Conservation (phyloP, 2,329 filamentous ascomycete species). For the Hypoxylon sp. region DNA sequence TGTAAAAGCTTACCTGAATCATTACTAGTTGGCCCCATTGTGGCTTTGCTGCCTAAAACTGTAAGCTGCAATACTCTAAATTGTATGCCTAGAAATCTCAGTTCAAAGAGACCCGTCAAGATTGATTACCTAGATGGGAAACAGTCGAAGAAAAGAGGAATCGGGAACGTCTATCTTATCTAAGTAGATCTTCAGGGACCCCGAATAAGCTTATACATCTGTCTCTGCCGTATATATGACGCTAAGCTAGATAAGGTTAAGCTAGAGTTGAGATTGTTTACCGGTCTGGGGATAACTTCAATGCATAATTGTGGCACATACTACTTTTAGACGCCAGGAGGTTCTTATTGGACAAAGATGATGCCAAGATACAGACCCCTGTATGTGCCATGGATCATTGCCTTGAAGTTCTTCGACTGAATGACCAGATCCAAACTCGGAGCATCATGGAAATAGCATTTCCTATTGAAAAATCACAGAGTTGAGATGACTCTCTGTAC, state of each 20-base stretch:
- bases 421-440: not conserved
- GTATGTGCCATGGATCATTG: not conserved
- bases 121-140: slow-evolving; percentile 27
- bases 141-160: slow-evolving; percentile 8
- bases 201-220: slow-evolving; percentile 3
- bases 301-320: slow-evolving; percentile 1
- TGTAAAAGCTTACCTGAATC: slow-evolving; percentile 18
- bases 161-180: slow-evolving; percentile 7
- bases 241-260: slow-evolving; percentile 10
- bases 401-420: not conserved
- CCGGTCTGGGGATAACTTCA: slow-evolving; percentile 30
- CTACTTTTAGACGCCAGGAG: slow-evolving; percentile 3
- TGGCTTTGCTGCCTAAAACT: not conserved
- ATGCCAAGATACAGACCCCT: not conserved
- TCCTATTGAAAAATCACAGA: not conserved
- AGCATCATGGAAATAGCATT: not conserved
- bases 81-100: slow-evolving; percentile 11
- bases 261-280: slow-evolving; percentile 30
- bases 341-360: slow-evolving; percentile 16
- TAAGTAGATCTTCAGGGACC: not conserved
- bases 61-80: not conserved
- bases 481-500: not conserved
- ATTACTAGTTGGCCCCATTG: slow-evolving; percentile 21
- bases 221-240: not conserved
- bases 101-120: slow-evolving; percentile 3